Conservation (phyloP, 2,329 filamentous ascomycete species). For the Lecanicillium sp. region DNA sequence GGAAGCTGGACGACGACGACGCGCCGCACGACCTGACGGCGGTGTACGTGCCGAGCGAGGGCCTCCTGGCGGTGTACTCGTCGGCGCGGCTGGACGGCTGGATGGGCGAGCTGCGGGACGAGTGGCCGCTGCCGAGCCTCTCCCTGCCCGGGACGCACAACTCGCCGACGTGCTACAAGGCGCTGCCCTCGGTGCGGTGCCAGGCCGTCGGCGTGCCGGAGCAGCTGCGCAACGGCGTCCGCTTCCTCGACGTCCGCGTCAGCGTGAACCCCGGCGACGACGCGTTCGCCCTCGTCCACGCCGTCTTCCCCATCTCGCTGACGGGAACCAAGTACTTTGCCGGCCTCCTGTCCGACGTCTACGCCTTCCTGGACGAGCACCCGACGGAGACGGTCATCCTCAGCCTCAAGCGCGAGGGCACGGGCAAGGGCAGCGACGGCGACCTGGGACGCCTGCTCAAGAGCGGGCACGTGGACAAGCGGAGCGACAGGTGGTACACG, state of each 20-base stretch:
- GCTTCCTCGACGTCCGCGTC: slow-evolving; percentile 89
- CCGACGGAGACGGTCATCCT: slow-evolving; percentile 79
- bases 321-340: slow-evolving; percentile 75
- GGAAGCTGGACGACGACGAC: slow-evolving; percentile 40
- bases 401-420: slow-evolving; percentile 85
- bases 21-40: slow-evolving; percentile 55
- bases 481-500: slow-evolving; percentile 66
- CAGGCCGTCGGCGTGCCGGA: slow-evolving; percentile 71
- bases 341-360: slow-evolving; percentile 63
- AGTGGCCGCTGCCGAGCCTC: slow-evolving; percentile 68
- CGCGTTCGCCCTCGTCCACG: slow-evolving; percentile 77
- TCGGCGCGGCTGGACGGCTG: slow-evolving; percentile 64
- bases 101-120: slow-evolving; percentile 73
- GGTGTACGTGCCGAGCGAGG: slow-evolving; percentile 54
- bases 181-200: slow-evolving; percentile 87
- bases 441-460: slow-evolving; percentile 70
- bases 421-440: slow-evolving; percentile 71
- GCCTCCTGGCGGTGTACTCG: slow-evolving; percentile 60
- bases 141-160: slow-evolving; percentile 97
- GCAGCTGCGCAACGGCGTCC: slow-evolving; percentile 84
- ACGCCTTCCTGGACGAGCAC: slow-evolving; percentile 70
- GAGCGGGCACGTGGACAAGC: slow-evolving; percentile 59
- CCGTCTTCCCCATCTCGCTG: slow-evolving; percentile 80
- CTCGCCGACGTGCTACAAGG: slow-evolving; percentile 75
- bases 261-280: slow-evolving; percentile 47